Conservation (phyloP, 345 rosid species). For the Theobroma cacao region DNA sequence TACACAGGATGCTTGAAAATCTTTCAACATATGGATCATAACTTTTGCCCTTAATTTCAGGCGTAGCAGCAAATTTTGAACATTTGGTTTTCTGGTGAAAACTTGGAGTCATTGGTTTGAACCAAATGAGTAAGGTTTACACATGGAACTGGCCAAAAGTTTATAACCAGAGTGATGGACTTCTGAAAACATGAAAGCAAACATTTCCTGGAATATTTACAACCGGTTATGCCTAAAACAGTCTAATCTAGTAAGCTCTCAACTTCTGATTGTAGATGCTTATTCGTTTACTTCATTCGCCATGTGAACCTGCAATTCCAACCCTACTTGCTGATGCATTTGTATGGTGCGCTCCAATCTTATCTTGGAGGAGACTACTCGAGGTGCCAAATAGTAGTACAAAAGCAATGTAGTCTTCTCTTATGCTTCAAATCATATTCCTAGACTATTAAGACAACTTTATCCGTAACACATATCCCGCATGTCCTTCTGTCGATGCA, state of each 20-base stretch:
- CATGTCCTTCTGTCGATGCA: neutral
- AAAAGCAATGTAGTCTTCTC: neutral
- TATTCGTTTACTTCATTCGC: conserved; percentile 32
- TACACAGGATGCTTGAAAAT: neutral
- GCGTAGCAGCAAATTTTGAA: neutral
- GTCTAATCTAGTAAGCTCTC: conserved; percentile 17
- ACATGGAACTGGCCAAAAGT: neutral
- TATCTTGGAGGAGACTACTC: neutral
- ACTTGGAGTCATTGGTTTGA: conserved; percentile 5
- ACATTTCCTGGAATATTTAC: neutral
- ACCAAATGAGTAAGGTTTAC: conserved; percentile 2
- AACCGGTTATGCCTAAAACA: conserved; percentile 10
- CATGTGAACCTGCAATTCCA: conserved; percentile 9
- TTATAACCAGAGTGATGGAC: conserved; percentile 5
- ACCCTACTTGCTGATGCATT: neutral
- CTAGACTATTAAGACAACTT: neutral
- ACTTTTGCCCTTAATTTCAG: neutral
- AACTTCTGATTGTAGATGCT: conserved; percentile 32
- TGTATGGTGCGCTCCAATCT: neutral
- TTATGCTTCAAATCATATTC: conserved; percentile 9
- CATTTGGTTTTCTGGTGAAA: neutral
- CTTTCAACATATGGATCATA: neutral
- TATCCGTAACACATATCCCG: conserved; percentile 3
- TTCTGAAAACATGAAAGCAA: neutral
- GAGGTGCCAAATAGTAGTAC: neutral